Evolutionary conservation across 2,329 filamentous ascomycete species (phyloP).

Genomic region (Clonostachys solani): DNA sequence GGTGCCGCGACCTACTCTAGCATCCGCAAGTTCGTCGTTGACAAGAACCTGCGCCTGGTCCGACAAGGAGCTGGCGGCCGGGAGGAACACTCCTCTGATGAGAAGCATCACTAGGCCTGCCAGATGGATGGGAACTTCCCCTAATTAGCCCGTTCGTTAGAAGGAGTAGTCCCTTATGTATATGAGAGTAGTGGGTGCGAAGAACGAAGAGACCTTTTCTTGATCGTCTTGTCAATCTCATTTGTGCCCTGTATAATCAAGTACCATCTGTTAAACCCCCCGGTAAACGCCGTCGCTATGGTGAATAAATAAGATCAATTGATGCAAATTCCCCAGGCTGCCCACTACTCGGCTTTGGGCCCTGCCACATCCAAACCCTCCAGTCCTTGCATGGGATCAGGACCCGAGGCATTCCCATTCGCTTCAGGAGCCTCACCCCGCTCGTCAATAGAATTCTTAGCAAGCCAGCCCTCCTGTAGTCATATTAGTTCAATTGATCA

Average conservation of each 20-base stretch:
- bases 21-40: conserved; percentile 75
- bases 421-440: conserved; percentile 1
- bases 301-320: conserved; percentile 16
- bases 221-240: too few relatives aligned
- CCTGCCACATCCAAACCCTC: conserved; percentile 93
- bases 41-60: conserved; percentile 87
- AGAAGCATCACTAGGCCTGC: conserved; percentile 15
- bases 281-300: conserved; percentile 42
- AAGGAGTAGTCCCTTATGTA: conserved; percentile 7
- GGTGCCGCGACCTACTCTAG: conserved; percentile 79
- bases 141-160: conserved; percentile 7
- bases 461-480: conserved; percentile 85
- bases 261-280: conserved; percentile 9
- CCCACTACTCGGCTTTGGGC: conserved; percentile 66
- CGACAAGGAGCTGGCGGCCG: conserved; percentile 55
- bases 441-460: conserved; percentile 81
- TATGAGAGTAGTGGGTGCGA: conserved; percentile 6
- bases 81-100: conserved; percentile 21
- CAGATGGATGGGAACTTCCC: neutral
- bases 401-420: conserved; percentile 58
- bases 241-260: conserved; percentile 6
- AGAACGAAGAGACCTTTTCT: neutral
- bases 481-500: neutral
- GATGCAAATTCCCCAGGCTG: neutral
- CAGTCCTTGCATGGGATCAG: conserved; percentile 93